Conservation (phyloP, 192 early-diverging fungal species). For the Polychytrium aggregatum region DNA sequence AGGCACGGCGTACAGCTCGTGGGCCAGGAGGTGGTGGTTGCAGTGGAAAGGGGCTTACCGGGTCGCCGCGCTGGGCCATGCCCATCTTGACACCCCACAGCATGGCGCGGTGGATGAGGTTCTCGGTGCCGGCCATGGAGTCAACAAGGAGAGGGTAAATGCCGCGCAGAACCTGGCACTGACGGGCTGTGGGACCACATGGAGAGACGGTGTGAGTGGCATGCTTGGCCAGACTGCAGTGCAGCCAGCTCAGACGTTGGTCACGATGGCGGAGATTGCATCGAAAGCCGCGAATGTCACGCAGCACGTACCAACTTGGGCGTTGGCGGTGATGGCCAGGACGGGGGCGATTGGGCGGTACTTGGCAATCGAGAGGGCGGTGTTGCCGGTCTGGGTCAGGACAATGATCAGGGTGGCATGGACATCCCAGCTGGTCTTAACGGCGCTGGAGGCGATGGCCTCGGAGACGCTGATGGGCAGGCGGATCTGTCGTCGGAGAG, state of each 20-base stretch:
- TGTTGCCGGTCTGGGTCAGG: constrained; percentile 72
- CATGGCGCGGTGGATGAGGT: constrained; percentile 43
- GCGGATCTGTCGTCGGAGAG: constrained; percentile 63
- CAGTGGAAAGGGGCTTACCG: constrained; percentile 5
- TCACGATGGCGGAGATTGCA: not conserved
- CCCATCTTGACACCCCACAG: constrained; percentile 47
- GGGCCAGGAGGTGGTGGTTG: too few species aligned
- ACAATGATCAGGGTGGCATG: constrained; percentile 68
- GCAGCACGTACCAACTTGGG: constrained; percentile 23
- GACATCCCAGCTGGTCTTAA: constrained; percentile 20
- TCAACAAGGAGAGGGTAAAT: constrained; percentile 42
- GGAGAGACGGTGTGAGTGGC: not conserved
- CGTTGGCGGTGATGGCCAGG: constrained; percentile 69
- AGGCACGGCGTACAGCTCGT: too few species aligned
- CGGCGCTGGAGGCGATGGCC: constrained; percentile 85
- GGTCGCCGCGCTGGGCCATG: constrained; percentile 39
- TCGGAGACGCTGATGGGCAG: constrained; percentile 78
- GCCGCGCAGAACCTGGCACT: constrained; percentile 37
- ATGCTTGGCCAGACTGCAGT: not conserved
- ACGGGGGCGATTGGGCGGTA: constrained; percentile 89
- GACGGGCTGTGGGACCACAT: constrained; percentile 16
- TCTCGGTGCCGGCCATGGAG: constrained; percentile 38
- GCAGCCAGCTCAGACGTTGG: not conserved
- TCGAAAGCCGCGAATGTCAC: not conserved
- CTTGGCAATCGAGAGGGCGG: constrained; percentile 83